Evolutionary conservation across 2,329 filamentous ascomycete genomes (phyloP).

Genomic region (Aspergillus ruber): DNA sequence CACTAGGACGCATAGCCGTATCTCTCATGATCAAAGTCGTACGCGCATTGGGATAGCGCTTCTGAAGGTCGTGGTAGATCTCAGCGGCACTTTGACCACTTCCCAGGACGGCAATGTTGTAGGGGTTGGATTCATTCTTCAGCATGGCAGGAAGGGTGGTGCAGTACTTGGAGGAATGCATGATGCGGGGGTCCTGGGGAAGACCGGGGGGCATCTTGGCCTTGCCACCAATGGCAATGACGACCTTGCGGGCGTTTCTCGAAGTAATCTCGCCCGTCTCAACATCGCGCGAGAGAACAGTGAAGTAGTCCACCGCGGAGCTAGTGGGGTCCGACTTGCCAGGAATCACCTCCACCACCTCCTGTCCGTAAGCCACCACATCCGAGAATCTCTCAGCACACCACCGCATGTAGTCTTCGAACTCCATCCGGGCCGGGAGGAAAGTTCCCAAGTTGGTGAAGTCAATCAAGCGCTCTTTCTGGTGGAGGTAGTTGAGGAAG

Average conservation of each 20-base stretch:
- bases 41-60: conserved; percentile 71
- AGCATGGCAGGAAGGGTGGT: conserved; percentile 32
- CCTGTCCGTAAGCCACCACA: conserved; percentile 67
- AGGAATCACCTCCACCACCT: conserved; percentile 67
- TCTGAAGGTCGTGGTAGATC: conserved; percentile 85
- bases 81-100: conserved; percentile 90
- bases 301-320: conserved; percentile 57
- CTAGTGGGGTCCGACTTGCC: conserved; percentile 43
- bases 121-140: conserved; percentile 38
- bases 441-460: conserved; percentile 91
- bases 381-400: conserved; percentile 72
- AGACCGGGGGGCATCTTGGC: conserved; percentile 65
- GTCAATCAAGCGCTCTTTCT: conserved; percentile 71
- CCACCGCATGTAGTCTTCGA: conserved; percentile 94
- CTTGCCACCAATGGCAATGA: conserved; percentile 61
- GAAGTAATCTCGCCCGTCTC: conserved; percentile 39
- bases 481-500: conserved; percentile 88
- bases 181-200: conserved; percentile 62
- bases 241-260: conserved; percentile 45
- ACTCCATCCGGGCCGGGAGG: conserved; percentile 76
- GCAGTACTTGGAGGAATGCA: conserved; percentile 85
- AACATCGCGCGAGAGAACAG: conserved; percentile 58
- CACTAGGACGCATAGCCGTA: conserved; percentile 78
- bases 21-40: conserved; percentile 75
- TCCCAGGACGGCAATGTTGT: conserved; percentile 77